Evolutionary conservation across 2,329 filamentous ascomycete genomes (phyloP).

Genomic region (Myrmaecium sp.): DNA sequence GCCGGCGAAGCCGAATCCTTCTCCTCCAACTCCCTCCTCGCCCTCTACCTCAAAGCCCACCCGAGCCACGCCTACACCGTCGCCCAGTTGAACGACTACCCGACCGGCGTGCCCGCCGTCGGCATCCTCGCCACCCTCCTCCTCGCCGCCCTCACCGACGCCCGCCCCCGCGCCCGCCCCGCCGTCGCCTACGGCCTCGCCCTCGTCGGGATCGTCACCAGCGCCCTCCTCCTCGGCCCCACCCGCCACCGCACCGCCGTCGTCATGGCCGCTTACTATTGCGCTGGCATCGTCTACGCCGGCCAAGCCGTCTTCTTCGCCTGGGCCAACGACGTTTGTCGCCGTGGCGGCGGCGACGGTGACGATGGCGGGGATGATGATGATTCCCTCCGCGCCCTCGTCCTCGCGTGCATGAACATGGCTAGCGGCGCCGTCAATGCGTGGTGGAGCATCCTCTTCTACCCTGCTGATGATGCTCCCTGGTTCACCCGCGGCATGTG

Average conservation of each 20-base stretch:
- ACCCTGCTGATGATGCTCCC: conserved; percentile 48
- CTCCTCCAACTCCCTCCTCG: conserved; percentile 42
- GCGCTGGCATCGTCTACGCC: conserved; percentile 52
- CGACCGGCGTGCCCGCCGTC: conserved; percentile 35
- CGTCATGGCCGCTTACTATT: conserved; percentile 51
- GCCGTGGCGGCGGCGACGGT: no score
- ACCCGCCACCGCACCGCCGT: conserved; percentile 32
- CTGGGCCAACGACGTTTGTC: conserved; percentile 56
- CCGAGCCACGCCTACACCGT: conserved; percentile 29
- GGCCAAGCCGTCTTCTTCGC: conserved; percentile 62
- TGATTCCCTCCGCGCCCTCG: conserved; percentile 44
- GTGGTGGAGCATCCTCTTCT: conserved; percentile 60
- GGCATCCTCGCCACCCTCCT: conserved; percentile 43
- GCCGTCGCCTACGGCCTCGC: conserved; percentile 52
- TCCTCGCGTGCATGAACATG: conserved; percentile 57
- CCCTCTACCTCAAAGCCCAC: conserved; percentile 33
- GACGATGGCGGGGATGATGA: no score
- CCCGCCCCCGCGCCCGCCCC: conserved; percentile 44
- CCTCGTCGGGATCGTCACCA: conserved; percentile 44
- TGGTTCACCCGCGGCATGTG: conserved; percentile 54
- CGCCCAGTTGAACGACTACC: conserved; percentile 35
- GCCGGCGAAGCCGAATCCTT: conserved; percentile 58
- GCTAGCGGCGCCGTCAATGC: conserved; percentile 52
- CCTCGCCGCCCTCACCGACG: conserved; percentile 53
- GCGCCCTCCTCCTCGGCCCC: conserved; percentile 41